Conservation (phyloP, 2,329 filamentous ascomycete genomes). For the Proliferodiscus dingleyae region DNA sequence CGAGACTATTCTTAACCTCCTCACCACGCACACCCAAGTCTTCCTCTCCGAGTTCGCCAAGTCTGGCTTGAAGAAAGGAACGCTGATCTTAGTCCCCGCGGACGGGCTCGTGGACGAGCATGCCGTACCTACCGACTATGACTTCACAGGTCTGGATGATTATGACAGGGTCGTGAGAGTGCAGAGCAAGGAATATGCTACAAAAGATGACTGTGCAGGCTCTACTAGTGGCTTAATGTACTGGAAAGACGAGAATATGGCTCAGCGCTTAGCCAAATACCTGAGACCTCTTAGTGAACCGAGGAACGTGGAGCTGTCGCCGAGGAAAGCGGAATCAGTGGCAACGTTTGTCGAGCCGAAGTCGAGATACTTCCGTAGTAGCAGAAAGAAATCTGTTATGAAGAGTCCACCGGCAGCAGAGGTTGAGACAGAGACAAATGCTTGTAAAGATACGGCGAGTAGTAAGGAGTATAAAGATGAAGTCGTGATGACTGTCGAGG, state of each 20-base stretch:
- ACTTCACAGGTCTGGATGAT: conserved; percentile 17
- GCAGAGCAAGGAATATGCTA: conserved; percentile 15
- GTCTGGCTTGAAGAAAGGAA: conserved; percentile 20
- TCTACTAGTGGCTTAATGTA: conserved; percentile 13
- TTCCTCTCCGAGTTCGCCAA: conserved; percentile 27
- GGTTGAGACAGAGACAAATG: conserved; percentile 5
- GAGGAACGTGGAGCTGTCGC: conserved; percentile 10
- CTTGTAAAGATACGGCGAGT: not conserved
- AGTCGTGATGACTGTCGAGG: conserved; percentile 23
- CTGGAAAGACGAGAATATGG: conserved; percentile 27
- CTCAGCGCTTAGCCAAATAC: conserved; percentile 18
- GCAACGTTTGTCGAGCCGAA: not conserved
- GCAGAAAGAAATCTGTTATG: conserved; percentile 14
- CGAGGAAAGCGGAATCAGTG: conserved; percentile 6
- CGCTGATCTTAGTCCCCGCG: conserved; percentile 26
- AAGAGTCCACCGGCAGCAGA: conserved; percentile 1
- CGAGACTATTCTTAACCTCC: conserved; percentile 24
- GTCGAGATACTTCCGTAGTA: conserved; percentile 16
- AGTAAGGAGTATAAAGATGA: conserved; percentile 10
- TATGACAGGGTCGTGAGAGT: conserved; percentile 21
- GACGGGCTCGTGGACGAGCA: conserved; percentile 17
- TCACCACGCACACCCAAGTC: conserved; percentile 24
- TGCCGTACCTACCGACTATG: conserved; percentile 23
- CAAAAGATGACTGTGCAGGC: conserved; percentile 4
- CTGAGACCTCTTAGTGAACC: conserved; percentile 17